phyloP scores from a whole-genome alignment of 306 rosid species.

The Medicago lupulina region DNA sequence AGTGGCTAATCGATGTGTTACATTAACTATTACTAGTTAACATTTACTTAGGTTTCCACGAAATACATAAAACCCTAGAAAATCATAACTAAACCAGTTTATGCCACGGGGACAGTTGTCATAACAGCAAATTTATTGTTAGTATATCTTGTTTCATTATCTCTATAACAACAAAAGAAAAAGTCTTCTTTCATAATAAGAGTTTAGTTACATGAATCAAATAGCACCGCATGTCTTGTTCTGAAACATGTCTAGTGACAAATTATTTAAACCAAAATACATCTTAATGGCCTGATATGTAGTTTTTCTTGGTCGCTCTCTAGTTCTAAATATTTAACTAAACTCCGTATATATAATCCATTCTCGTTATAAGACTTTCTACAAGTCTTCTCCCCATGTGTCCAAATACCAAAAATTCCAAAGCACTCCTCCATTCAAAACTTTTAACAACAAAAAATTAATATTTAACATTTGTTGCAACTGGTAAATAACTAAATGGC shows the following conservation, averaged over 20 bases:
- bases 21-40: conserved; percentile 19
- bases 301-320: conserved; percentile 10
- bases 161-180: conserved; percentile 16
- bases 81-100: conserved; percentile 12
- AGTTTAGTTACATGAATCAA: background rate
- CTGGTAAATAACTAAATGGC: background rate
- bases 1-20: conserved; percentile 32
- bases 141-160: conserved; percentile 3
- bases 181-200: background rate
- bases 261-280: background rate
- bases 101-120: background rate
- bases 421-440: conserved; percentile 26
- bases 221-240: background rate
- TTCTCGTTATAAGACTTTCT: background rate
- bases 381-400: background rate
- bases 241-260: conserved; percentile 4
- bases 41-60: conserved; percentile 2
- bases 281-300: background rate
- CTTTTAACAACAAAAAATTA: background rate
- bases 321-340: background rate
- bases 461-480: conserved; percentile 11
- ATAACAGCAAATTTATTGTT: background rate
- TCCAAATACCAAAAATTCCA: background rate
- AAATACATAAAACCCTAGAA: conserved; percentile 19
- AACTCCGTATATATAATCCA: background rate